A percentile compares a stretch with the other conserved stretches of the same genome.
Evolutionary conservation across 169 alveolate genomes (phyloP).

Genomic region (Plasmodium falciparum): DNA sequence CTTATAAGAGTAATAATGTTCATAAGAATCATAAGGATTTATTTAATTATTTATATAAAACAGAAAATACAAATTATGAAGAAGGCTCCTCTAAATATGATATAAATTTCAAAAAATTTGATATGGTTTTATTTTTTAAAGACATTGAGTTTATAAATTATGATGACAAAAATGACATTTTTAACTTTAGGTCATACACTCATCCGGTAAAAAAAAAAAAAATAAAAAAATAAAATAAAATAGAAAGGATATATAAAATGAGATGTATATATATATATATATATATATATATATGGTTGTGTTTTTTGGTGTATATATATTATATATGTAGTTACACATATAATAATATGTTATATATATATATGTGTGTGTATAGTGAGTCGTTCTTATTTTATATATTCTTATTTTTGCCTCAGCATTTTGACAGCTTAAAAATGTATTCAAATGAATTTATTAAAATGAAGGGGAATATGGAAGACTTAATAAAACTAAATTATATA

Average conservation of each 20-base stretch:
- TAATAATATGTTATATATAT: too few relatives aligned
- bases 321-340: constrained; percentile 1
- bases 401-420: constrained; percentile 26
- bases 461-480: constrained; percentile 17
- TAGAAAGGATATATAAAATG: not conserved
- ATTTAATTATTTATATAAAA: constrained; percentile 63
- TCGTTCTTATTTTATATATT: not conserved
- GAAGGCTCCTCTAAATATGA: not conserved
- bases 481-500: constrained; percentile 34
- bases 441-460: constrained; percentile 37
- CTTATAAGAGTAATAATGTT: constrained; percentile 3
- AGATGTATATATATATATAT: constrained; percentile 1
- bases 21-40: constrained; percentile 8
- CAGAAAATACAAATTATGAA: constrained; percentile 19
- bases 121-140: constrained; percentile 51
- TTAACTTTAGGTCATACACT: constrained; percentile 52
- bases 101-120: constrained; percentile 10
- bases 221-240: not conserved
- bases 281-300: not conserved
- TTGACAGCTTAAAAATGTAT: constrained; percentile 23
- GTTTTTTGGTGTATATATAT: not conserved
- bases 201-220: constrained; percentile 53
- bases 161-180: constrained; percentile 57
- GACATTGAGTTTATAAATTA: constrained; percentile 60
- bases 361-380: not conserved